Conservation (phyloP, 495 filamentous ascomycete genomes). For the Hypomontagnella submonticulosa region DNA sequence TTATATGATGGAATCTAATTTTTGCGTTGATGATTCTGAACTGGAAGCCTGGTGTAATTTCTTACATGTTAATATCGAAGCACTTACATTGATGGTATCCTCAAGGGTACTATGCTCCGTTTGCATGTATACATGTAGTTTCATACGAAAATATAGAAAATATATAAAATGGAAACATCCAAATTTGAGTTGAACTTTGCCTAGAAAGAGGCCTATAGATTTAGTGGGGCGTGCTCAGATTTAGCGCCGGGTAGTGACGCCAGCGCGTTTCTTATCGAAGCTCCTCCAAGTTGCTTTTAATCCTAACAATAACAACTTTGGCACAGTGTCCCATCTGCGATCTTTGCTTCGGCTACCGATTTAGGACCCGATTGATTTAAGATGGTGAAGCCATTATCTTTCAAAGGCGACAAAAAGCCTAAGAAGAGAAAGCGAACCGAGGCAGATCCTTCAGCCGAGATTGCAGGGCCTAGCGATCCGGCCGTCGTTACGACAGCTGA, state of each 20-base stretch:
- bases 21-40: no score
- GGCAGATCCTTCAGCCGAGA: slow-evolving; percentile 50
- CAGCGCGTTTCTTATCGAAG: slow-evolving; percentile 27
- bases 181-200: no score
- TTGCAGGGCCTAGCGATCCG: slow-evolving; percentile 53
- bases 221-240: not conserved
- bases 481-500: slow-evolving; percentile 50
- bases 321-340: not conserved
- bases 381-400: slow-evolving; percentile 85
- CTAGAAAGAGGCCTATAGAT: not conserved
- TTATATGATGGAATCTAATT: no score
- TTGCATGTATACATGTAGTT: no score
- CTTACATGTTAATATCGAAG: no score
- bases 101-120: no score
- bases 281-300: not conserved
- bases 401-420: slow-evolving; percentile 96
- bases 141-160: no score
- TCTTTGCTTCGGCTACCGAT: not conserved
- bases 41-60: no score
- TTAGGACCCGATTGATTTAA: not conserved
- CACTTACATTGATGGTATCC: no score
- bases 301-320: slow-evolving; percentile 15
- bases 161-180: no score
- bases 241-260: slow-evolving; percentile 16
- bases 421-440: slow-evolving; percentile 86